Conservation (phyloP, 108 stramenopile species). For the Pseudonitzschia multiseries region DNA sequence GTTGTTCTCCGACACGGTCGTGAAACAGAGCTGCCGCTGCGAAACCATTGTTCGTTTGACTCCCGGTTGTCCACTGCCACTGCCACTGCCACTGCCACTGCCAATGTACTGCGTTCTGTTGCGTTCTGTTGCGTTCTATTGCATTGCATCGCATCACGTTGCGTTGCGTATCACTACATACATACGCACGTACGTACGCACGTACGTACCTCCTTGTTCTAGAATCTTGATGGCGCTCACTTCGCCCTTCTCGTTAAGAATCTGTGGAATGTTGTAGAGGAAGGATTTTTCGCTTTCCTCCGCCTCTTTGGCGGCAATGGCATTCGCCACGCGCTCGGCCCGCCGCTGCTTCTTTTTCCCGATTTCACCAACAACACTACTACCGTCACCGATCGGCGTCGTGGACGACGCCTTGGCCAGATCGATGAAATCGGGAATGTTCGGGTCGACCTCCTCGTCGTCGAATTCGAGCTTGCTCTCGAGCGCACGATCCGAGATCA, state of each 20-base stretch:
- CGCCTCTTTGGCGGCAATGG: constrained; percentile 36
- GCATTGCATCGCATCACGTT: too few relatives aligned
- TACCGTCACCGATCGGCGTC: constrained; percentile 16
- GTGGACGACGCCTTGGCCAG: constrained; percentile 31
- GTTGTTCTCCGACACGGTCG: background rate
- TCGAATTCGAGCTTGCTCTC: constrained; percentile 58
- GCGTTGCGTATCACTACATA: too few relatives aligned
- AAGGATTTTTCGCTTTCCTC: constrained; percentile 27
- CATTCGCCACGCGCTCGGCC: constrained; percentile 53
- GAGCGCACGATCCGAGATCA: constrained; percentile 51
- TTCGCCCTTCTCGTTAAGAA: constrained; percentile 41
- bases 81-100: too few relatives aligned
- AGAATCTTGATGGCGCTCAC: constrained; percentile 37
- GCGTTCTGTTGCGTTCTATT: background rate
- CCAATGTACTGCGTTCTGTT: too few relatives aligned
- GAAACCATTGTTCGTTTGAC: too few relatives aligned
- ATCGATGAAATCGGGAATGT: constrained; percentile 63
- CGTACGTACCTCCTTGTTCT: constrained; percentile 19
- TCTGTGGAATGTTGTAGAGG: constrained; percentile 26
- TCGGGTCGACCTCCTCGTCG: constrained; percentile 43
- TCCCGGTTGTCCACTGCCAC: too few relatives aligned
- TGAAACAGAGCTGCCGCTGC: background rate
- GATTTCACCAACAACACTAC: too few relatives aligned
- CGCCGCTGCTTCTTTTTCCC: constrained; percentile 65
- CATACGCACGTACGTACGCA: too few relatives aligned